These are phyloP conservation scores for Rhizopus stolonifer DNA, from an alignment of 371 early-diverging fungal genomes.

Conservation along the genomic window DNA sequence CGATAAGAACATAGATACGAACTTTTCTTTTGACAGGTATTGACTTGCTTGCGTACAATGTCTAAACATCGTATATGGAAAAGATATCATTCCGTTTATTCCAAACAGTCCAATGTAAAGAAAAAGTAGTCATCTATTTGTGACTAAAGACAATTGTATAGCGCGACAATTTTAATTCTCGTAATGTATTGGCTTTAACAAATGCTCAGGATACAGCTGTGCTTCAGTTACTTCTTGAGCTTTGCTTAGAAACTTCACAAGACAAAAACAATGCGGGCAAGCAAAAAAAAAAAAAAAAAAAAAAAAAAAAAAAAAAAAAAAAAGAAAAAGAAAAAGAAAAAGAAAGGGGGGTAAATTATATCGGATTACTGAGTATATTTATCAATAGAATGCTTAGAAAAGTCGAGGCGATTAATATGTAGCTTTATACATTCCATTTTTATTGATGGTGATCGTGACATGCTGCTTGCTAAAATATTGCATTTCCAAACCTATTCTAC, in stretches of 20 bases:
- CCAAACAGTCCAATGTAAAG: constrained; percentile 20
- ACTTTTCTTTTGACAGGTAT: constrained; percentile 20
- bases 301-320: too few relatives aligned
- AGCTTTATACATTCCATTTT: constrained; percentile 57
- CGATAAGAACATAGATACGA: constrained; percentile 8
- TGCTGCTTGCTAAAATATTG: constrained; percentile 56
- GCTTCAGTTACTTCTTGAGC: constrained; percentile 53
- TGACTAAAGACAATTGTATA: not conserved
- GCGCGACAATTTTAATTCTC: constrained; percentile 34
- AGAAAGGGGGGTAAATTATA: too few relatives aligned
- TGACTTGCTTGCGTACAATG: constrained; percentile 38
- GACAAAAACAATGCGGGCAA: constrained; percentile 32
- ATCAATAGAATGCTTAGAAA: constrained; percentile 28
- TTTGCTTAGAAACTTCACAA: constrained; percentile 26
- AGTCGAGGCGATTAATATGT: constrained; percentile 47
- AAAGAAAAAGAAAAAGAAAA: too few relatives aligned
- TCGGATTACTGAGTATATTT: too few relatives aligned
- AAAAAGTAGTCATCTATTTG: not conserved
- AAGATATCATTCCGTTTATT: constrained; percentile 29
- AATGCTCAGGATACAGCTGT: constrained; percentile 56
- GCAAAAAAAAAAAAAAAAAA: not conserved
- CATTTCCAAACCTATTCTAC: constrained; percentile 63
- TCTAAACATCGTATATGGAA: constrained; percentile 51
- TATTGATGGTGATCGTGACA: constrained; percentile 54
- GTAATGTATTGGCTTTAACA: constrained; percentile 50